A percentile compares a stretch with the other conserved stretches of the same genome.
phyloP scores from a whole-genome alignment of 116 monocot species.

The Thalassia testudinum region DNA sequence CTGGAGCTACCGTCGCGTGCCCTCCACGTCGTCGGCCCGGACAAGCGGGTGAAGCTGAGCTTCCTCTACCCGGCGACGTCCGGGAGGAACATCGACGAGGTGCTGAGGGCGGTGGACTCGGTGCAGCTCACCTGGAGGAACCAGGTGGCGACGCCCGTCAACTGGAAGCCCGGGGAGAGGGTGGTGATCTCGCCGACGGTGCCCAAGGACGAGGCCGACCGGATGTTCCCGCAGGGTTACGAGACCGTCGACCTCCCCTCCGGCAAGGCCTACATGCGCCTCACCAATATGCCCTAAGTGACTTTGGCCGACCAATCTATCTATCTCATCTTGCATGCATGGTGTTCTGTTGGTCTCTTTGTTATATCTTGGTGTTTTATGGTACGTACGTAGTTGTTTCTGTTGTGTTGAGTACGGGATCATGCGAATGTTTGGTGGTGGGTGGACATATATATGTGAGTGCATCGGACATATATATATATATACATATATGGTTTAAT shows the following conservation, averaged over 20 bases:
- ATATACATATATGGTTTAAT: too few species aligned
- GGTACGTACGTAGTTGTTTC: too few species aligned
- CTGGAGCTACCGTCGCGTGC: slow-evolving; percentile 16
- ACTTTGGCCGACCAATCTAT: too few species aligned
- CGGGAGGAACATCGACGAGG: slow-evolving; percentile 80
- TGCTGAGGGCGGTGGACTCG: slow-evolving; percentile 52
- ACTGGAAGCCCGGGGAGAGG: slow-evolving; percentile 55
- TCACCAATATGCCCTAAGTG: too few species aligned
- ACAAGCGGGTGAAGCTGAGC: slow-evolving; percentile 28
- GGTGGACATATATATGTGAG: too few species aligned
- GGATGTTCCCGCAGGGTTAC: slow-evolving; percentile 42
- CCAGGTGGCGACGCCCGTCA: slow-evolving; percentile 33
- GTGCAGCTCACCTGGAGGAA: slow-evolving; percentile 20
- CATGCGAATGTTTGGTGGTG: too few species aligned
- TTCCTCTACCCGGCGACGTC: slow-evolving; percentile 58
- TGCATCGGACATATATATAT: too few species aligned
- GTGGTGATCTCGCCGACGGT: slow-evolving; percentile 41
- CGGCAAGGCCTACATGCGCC: slow-evolving; percentile 45
- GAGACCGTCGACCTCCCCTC: slow-evolving; percentile 37
- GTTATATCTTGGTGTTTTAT: too few species aligned
- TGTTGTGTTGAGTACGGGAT: too few species aligned
- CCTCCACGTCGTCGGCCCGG: slow-evolving; percentile 8
- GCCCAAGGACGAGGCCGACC: slow-evolving; percentile 36
- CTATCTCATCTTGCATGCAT: too few species aligned
- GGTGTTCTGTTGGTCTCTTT: too few species aligned